Conservation (phyloP, 1,284 basidiomycete genomes). For the Ceratobasidium papillatum region DNA sequence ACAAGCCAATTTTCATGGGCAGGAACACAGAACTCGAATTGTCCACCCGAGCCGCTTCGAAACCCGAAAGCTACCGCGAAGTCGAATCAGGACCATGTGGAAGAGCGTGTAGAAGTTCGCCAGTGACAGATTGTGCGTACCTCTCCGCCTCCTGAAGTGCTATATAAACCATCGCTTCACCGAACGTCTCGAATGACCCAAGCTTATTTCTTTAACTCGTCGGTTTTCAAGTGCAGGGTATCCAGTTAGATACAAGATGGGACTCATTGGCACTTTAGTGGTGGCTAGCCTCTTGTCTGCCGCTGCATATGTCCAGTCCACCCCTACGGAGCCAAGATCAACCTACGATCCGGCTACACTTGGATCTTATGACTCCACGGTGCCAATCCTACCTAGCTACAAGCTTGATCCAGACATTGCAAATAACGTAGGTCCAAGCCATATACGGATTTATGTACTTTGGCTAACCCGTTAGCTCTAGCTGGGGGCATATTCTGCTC, state of each 20-base stretch:
- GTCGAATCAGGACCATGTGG: constrained; percentile 13
- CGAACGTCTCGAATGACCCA: not conserved
- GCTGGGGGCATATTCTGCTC: constrained; percentile 42
- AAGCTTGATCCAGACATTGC: constrained; percentile 13
- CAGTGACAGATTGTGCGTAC: constrained; percentile 20
- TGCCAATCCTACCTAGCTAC: constrained; percentile 15
- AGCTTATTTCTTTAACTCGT: not conserved
- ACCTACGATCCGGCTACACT: not conserved
- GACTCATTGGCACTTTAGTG: not conserved
- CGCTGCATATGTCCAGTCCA: constrained; percentile 20
- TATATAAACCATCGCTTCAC: not conserved
- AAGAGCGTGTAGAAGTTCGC: not conserved
- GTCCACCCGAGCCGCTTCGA: not conserved
- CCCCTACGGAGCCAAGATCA: not conserved
- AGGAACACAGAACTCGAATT: not conserved
- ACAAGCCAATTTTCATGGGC: not conserved
- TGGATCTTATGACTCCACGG: not conserved
- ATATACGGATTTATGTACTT: not conserved
- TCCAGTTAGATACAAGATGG: constrained; percentile 10
- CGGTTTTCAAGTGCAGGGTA: constrained; percentile 1
- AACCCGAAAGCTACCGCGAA: not conserved
- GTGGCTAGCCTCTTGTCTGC: constrained; percentile 18
- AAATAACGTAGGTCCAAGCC: constrained; percentile 9
- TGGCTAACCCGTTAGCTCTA: not conserved
- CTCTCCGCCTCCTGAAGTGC: not conserved